A percentile compares a stretch with the other conserved stretches of the same genome.
phyloP scores from a whole-genome alignment of 2,329 filamentous ascomycete species.

The Domatiomyces catenatus region DNA sequence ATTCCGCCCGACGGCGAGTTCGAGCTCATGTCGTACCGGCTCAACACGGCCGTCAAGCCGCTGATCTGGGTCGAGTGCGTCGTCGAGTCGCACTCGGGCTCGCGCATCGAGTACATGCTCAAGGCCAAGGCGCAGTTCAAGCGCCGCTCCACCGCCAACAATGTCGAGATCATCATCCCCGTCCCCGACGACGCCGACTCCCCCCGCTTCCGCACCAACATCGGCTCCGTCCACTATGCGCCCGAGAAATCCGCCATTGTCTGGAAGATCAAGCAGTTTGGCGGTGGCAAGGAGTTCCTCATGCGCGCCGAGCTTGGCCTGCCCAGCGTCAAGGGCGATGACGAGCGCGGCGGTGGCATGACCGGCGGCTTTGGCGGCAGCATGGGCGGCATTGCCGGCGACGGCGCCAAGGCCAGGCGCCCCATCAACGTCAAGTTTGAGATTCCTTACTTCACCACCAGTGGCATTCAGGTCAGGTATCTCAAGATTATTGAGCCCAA shows the following conservation, averaged over 20 bases:
- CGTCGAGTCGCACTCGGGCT: slow-evolving; percentile 88
- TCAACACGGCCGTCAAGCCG: slow-evolving; percentile 97
- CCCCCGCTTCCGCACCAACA: slow-evolving; percentile 91
- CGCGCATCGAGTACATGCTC: slow-evolving; percentile 95
- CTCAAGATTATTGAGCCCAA: slow-evolving; percentile 99
- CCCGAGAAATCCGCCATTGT: slow-evolving; percentile 95
- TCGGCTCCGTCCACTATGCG: slow-evolving; percentile 92
- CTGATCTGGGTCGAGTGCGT: slow-evolving; percentile 98
- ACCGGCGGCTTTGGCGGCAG: slow-evolving; percentile 92
- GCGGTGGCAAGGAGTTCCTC: slow-evolving; percentile 92
- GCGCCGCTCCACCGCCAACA: slow-evolving; percentile 91
- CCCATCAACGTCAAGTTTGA: slow-evolving; percentile 99
- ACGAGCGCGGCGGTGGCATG: slow-evolving; percentile 93
- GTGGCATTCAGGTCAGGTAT: slow-evolving; percentile 94
- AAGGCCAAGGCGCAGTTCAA: slow-evolving; percentile 98
- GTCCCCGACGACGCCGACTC: slow-evolving; percentile 95
- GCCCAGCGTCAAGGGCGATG: slow-evolving; percentile 84
- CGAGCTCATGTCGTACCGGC: slow-evolving; percentile 95
- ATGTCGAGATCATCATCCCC: slow-evolving; percentile 93
- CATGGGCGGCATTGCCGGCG: slow-evolving; percentile 74
- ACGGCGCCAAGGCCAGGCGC: slow-evolving; percentile 66
- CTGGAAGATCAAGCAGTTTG: slow-evolving; percentile 99
- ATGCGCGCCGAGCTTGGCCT: slow-evolving; percentile 95
- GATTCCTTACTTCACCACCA: slow-evolving; percentile 99
- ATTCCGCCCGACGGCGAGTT: slow-evolving; percentile 98